Conservation (phyloP, 768 basidiomycete species). For the Leccinellum rugosiceps region DNA sequence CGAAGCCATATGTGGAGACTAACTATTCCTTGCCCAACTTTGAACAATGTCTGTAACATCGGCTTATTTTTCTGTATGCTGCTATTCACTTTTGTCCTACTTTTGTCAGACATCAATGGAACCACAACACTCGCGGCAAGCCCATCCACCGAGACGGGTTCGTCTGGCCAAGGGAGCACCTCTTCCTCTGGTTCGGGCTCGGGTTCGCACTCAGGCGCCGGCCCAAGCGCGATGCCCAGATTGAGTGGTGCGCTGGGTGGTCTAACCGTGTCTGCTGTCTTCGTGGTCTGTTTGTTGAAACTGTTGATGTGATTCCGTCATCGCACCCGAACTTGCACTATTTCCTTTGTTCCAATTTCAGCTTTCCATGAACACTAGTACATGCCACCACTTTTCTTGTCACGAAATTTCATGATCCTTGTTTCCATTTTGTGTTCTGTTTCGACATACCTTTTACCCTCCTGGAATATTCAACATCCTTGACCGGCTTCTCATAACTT, state of each 20-base stretch:
- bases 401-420: too few relatives aligned
- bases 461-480: too few relatives aligned
- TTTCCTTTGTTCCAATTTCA: not conserved
- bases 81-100: not conserved
- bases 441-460: too few relatives aligned
- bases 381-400: too few relatives aligned
- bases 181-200: constrained; percentile 1
- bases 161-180: constrained; percentile 4
- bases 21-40: constrained; percentile 42
- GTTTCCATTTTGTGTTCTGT: too few relatives aligned
- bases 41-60: constrained; percentile 38
- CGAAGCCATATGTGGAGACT: constrained; percentile 51
- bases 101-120: constrained; percentile 20
- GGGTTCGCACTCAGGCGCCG: not conserved
- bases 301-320: constrained; percentile 18
- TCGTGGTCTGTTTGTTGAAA: constrained; percentile 13
- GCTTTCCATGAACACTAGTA: too few relatives aligned
- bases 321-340: not conserved
- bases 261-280: constrained; percentile 13
- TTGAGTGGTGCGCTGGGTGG: constrained; percentile 4
- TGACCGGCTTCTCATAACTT: too few relatives aligned
- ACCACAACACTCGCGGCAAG: constrained; percentile 18
- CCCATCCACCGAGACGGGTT: not conserved
- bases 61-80: not conserved
- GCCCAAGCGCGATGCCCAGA: constrained; percentile 1